Evolutionary conservation across 2,329 filamentous ascomycete genomes (phyloP), one percentile per base, ranked within the genome.

Genomic region (Davidsoniella virescens): DNA sequence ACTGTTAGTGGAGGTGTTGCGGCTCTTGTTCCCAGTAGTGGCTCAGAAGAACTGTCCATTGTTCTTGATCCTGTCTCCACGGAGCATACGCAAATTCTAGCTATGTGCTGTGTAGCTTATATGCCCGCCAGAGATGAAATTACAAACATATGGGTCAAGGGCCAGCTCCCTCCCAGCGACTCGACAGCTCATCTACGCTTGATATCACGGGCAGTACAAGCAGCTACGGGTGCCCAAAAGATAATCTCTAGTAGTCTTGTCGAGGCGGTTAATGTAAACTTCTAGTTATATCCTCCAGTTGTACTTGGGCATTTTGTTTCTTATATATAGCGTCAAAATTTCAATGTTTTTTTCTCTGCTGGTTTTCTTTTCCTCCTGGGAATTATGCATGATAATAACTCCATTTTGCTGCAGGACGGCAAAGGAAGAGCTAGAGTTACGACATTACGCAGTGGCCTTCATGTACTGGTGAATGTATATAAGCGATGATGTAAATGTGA

Each of bases 91-190:
- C 74, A 79, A 36, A 76, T 96, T 48, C 63, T 84, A 43, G 87
- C 88, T 9, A 86, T 85, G 44, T 94, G 87, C 65, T 87, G 92
- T 55, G 82, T 98, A 37, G 92, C 82, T 9, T 96, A 95, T 64
- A 72, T 96, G 56, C 84, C 87, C 47, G 75, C 73, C 18, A 74
- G 88, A 55, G 90, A 96, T 57, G 92, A 98, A 64, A 79, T 96
- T 47, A 95, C 90, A 7, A 88, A 94, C 61, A 65, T 96, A 16
- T 98, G 92, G 92, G 76, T 93, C 60, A 95, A 88, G 67, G 90
- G 92, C 5, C 67, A 70, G 52, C 54, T 76, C 7, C 67, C 72
- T 2, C 63, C 67, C 3, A 66, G 67, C 18, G 54, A 65, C 42
- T 50, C 59, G 36, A 55, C 55, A 14, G 55, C 62, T 9, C 62